Evolutionary conservation across 345 rosid species (phyloP), one percentile per base, ranked within the genome.

Genomic region (Theobroma cacao): DNA sequence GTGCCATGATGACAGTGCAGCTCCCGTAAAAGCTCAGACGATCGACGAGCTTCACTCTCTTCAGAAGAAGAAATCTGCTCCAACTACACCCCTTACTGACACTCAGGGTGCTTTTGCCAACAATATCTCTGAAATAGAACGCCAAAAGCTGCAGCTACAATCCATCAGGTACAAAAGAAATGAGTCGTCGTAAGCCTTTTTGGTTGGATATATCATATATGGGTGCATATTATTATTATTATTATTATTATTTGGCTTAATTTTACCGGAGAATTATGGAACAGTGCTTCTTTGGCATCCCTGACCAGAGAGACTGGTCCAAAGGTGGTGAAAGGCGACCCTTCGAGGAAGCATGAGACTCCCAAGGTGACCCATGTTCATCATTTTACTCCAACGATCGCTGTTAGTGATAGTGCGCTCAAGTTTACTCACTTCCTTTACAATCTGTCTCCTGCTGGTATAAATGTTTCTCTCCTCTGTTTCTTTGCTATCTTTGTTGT

Each of bases 371-470:
- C 85, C 56, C 90, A 78, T 34, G 75, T 86, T 68, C 83, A 81
- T 20, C 84, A 84, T 78, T 81, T 52, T 73, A 43, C 74, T 8
- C 91, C 96, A 1, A 63, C 93, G 34, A 83, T 91, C 73, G 86
- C 84, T 74, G 90, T 85, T 81, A 93, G 95, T 28, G 53, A 95
- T 83, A 95, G 99, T 68, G 77, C 87, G 53, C 84, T 95, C 82
- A 95, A 95, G 78, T 95, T 93, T 84, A 95, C 98, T 22, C 99
- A 93, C 60, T 82, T 95, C 75, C 98, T 95, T 72, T 93, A 93
- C 87, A 95, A 95, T 77, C 97, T 95, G 40, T 92, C 98, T 24
- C 99, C 99, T 6, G 99, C 95, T 43, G 98, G 98, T 91, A 43
- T 14, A 22, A 3, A 17, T 22, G 0, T 56, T 10, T 24, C 5